Conservation (phyloP, 331 rosid species). For the Rhamnella rubrinervis region DNA sequence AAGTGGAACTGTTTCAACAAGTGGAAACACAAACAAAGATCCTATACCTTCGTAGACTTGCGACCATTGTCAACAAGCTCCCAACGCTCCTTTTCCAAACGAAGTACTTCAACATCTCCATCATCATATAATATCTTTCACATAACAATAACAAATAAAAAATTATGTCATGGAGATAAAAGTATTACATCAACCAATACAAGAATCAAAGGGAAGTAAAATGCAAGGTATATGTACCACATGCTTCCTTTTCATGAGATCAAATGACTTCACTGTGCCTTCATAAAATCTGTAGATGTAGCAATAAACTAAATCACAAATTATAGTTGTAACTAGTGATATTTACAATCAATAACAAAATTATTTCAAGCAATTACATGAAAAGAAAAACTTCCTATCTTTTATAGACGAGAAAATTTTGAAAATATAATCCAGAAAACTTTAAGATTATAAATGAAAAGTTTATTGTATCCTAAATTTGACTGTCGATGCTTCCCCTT, state of each 20-base stretch:
- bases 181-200: background rate
- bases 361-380: background rate
- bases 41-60: slow-evolving; percentile 64
- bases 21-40: slow-evolving; percentile 25
- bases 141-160: slow-evolving; percentile 17
- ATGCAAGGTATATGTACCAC: slow-evolving; percentile 58
- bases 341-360: background rate
- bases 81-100: slow-evolving; percentile 89
- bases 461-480: slow-evolving; percentile 4
- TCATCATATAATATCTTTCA: slow-evolving; percentile 81
- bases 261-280: slow-evolving; percentile 86
- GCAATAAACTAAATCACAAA: slow-evolving; percentile 26
- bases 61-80: slow-evolving; percentile 74
- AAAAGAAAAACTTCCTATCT: background rate
- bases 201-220: slow-evolving; percentile 10
- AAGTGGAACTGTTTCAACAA: slow-evolving; percentile 14
- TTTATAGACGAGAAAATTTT: background rate
- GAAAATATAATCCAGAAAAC: background rate
- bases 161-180: background rate
- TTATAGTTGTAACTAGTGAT: background rate
- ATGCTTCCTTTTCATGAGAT: slow-evolving; percentile 72
- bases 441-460: background rate
- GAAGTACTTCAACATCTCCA: slow-evolving; percentile 92
- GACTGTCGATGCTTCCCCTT: background rate
- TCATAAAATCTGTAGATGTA: slow-evolving; percentile 62